A percentile compares a stretch with the other conserved stretches of the same genome.
These are phyloP conservation scores for Ustilago xerochloae DNA, from an alignment of 1,284 basidiomycete genomes.

Conservation along the genomic window DNA sequence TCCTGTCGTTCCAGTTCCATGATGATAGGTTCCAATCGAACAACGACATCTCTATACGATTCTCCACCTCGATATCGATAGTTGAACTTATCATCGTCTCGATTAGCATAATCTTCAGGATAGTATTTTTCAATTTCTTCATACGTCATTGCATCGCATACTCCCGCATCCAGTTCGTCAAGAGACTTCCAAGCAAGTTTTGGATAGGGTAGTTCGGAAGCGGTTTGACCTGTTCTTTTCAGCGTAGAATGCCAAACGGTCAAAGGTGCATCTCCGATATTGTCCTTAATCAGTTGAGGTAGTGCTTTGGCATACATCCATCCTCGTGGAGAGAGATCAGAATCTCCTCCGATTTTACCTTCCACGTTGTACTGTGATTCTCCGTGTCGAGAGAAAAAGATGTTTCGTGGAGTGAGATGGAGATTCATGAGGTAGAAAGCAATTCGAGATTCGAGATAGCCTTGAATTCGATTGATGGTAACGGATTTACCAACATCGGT, in stretches of 20 bases:
- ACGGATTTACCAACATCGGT: slow-evolving; percentile 68
- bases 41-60: slow-evolving; percentile 90
- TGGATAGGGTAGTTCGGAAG: slow-evolving; percentile 81
- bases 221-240: slow-evolving; percentile 91
- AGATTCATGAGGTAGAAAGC: slow-evolving; percentile 99
- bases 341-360: slow-evolving; percentile 97
- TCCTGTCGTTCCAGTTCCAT: slow-evolving; percentile 98
- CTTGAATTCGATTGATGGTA: slow-evolving; percentile 69
- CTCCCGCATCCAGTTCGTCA: slow-evolving; percentile 97
- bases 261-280: slow-evolving; percentile 86
- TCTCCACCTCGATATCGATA: slow-evolving; percentile 93
- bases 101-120: slow-evolving; percentile 97
- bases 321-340: slow-evolving; percentile 84
- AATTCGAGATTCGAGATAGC: slow-evolving; percentile 94
- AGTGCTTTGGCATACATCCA: slow-evolving; percentile 86
- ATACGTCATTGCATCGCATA: slow-evolving; percentile 99
- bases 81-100: slow-evolving; percentile 99
- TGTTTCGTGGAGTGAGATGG: slow-evolving; percentile 93
- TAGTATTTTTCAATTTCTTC: slow-evolving; percentile 94
- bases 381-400: slow-evolving; percentile 96
- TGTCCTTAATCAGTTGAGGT: slow-evolving; percentile 86
- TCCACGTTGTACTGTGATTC: slow-evolving; percentile 97
- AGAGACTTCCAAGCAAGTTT: slow-evolving; percentile 99
- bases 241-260: slow-evolving; percentile 99
- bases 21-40: slow-evolving; percentile 94